Conservation (phyloP, 106 monocot genomes). For the Narthecium ossifragum region DNA sequence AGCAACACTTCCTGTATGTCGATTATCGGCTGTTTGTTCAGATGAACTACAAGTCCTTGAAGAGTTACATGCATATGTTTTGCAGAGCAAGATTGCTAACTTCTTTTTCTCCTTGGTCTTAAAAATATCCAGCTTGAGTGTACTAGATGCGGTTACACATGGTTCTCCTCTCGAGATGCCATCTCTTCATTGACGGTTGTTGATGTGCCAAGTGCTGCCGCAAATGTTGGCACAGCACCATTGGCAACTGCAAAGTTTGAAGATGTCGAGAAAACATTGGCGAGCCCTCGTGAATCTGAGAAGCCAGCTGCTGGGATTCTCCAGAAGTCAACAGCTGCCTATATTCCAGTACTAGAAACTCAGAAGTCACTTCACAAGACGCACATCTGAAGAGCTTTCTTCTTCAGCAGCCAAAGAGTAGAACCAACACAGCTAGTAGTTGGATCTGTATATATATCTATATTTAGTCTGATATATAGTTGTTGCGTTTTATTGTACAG, state of each 20-base stretch:
- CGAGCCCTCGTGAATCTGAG: constrained; percentile 58
- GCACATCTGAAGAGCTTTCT: no score
- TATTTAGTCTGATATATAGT: no score
- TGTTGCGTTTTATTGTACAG: no score
- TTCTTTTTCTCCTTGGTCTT: background rate
- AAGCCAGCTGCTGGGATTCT: constrained; percentile 28
- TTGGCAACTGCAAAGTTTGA: constrained; percentile 78
- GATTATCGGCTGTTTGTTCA: no score
- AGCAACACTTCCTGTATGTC: no score
- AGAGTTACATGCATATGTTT: background rate
- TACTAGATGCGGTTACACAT: constrained; percentile 62
- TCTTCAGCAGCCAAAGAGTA: no score
- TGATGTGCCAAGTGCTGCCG: constrained; percentile 38
- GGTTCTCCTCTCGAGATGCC: constrained; percentile 70
- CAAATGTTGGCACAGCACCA: constrained; percentile 66
- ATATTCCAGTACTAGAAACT: constrained; percentile 51
- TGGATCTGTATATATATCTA: no score
- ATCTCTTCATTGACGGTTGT: constrained; percentile 65
- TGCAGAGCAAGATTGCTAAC: background rate
- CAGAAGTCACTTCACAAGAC: constrained; percentile 58
- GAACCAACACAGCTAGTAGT: no score
- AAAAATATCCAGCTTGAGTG: constrained; percentile 60
- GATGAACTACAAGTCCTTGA: no score
- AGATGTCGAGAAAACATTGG: constrained; percentile 56
- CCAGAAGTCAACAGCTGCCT: constrained; percentile 44